Percentiles rank a stretch among this genome's conserved stretches.
These are phyloP conservation scores for Asclepias syriaca DNA, from an alignment of 257 asterid genomes.

Conservation along the genomic window DNA sequence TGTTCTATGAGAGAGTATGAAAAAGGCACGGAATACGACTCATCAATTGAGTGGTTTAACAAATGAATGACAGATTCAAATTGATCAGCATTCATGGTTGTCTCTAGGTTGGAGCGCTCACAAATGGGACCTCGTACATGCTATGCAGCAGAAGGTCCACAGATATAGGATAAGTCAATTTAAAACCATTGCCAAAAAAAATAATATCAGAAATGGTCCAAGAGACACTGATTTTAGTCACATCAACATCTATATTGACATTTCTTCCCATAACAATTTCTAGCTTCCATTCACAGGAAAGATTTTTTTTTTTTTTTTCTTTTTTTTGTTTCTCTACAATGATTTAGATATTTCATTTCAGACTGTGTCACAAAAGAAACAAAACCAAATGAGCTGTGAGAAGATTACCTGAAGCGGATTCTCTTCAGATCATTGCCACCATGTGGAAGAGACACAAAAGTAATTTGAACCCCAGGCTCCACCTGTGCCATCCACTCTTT, in stretches of 20 bases:
- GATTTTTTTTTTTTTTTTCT: too few relatives aligned
- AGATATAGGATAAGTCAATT: neutral
- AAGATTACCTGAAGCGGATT: conserved; percentile 74
- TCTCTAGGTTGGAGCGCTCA: conserved; percentile 6
- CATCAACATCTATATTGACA: neutral
- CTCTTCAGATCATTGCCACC: conserved; percentile 89
- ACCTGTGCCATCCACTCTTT: conserved; percentile 90
- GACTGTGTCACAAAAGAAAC: neutral
- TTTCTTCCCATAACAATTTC: neutral
- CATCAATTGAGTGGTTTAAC: neutral
- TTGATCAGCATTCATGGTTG: neutral
- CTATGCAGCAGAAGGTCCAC: neutral
- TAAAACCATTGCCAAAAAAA: neutral
- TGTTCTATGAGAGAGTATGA: neutral
- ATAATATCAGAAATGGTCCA: neutral
- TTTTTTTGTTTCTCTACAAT: neutral
- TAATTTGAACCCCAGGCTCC: conserved; percentile 89
- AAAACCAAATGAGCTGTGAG: neutral
- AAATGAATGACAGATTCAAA: conserved; percentile 1
- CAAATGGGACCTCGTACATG: neutral
- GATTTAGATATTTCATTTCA: neutral
- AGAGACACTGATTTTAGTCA: conserved; percentile 1
- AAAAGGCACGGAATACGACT: neutral
- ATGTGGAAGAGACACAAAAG: conserved; percentile 69
- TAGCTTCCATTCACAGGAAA: neutral